phyloP scores from a whole-genome alignment of 768 basidiomycete species.

The Thelephora ganbajun region DNA sequence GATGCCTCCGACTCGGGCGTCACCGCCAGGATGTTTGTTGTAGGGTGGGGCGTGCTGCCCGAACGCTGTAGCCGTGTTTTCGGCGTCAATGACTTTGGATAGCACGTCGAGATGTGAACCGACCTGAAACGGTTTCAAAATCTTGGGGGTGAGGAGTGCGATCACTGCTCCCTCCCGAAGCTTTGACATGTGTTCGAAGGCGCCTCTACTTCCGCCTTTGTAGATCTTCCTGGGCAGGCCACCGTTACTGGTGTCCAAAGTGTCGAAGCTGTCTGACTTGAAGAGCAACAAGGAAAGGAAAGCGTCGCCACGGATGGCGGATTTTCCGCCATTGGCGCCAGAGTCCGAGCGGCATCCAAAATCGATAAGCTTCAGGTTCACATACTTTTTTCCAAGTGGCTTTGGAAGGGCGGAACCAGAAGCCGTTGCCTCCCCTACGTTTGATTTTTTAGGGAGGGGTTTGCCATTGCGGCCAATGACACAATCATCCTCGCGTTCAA shows the following conservation, averaged over 20 bases:
- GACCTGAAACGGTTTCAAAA: conserved; percentile 81
- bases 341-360: conserved; percentile 52
- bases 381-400: conserved; percentile 60
- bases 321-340: conserved; percentile 37
- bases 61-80: conserved; percentile 22
- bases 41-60: conserved; percentile 54
- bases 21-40: conserved; percentile 70
- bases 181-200: conserved; percentile 80
- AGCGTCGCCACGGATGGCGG: conserved; percentile 67
- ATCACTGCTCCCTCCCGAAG: conserved; percentile 83
- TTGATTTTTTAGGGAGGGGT: conserved; percentile 6
- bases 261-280: conserved; percentile 65
- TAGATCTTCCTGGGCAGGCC: conserved; percentile 51
- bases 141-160: conserved; percentile 75
- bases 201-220: conserved; percentile 82
- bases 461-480: conserved; percentile 1
- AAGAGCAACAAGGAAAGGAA: conserved; percentile 75
- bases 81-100: neutral
- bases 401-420: conserved; percentile 20
- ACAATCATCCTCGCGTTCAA: conserved; percentile 28
- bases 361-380: conserved; percentile 75
- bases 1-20: conserved; percentile 74
- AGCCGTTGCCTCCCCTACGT: conserved; percentile 21
- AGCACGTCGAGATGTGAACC: conserved; percentile 7
- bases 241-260: conserved; percentile 21